Evolutionary conservation across 2,329 filamentous ascomycete species (phyloP), one percentile per base, ranked within the genome.

Genomic region (Aspergillus hiratsukae): DNA sequence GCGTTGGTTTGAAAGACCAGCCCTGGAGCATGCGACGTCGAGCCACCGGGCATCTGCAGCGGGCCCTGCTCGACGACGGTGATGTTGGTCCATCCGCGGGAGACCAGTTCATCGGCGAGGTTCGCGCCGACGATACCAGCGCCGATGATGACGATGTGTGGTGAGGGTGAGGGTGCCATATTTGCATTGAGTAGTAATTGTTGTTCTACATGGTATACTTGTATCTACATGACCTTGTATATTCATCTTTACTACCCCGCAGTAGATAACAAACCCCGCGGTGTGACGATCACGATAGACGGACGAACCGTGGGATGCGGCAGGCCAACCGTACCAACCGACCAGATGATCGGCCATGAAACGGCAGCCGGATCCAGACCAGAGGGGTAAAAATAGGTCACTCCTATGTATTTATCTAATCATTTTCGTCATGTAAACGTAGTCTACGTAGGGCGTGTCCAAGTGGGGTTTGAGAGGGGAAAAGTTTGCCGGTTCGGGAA

Each of bases 61-160:
- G 84, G 84, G 0, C 84, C 84, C 68, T 87, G 84, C 61, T 87
- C 84, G 59, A 87, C 72, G 51, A 87, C 84, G 19, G 84, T 87
- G 68, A 87, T 84, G 67, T 86, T 71, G 53, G 68, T 79, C 83
- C 84, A 87, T 75, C 85, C 85, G 64, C 83, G 79, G 25, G 77
- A 76, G 61, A 84, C 77, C 64, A 87, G 78, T 76, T 87, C 84
- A 63, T 87, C 84, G 50, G 84, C 84, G 50, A 87, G 71, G 58
- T 87, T 87, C 56, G 80, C 78, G 49, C 84, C 84, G 56, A 87
- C 84, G 56, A 87, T 86, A 49, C 84, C 84, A 51, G 84, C 84
- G 40, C 84, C 84, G 58, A 85, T 83, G 58, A 85, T 83, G 57
- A 85, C 80, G 58, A 85, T 80, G 62, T 77, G 72, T 63, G 76